Base-by-base conservation (phyloP, 352 stramenopile genomes). In the Albugo candida region DNA sequence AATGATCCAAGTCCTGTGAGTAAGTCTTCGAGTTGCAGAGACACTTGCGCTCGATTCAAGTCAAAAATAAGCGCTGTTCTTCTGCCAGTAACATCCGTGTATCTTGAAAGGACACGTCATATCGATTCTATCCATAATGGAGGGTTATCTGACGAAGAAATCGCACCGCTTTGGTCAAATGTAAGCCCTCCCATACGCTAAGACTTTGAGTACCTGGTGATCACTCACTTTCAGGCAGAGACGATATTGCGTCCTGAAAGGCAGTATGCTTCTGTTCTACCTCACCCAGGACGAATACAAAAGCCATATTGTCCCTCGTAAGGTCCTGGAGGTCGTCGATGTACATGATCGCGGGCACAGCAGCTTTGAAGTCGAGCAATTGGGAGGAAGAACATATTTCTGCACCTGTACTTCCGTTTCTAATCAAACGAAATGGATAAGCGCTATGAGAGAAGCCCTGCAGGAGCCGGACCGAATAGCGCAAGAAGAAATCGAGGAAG, bases 191-290 rank as follows among this genome's bases (percentile, higher is more conserved):
- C 21, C 2, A 14, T 31, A 27, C n/a, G 1, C n/a, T 17, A 31
- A 41, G 40, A 19, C 36, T 17, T 14, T 13, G 8, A 4, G 14
- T 34, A 10, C 13, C 16, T 13, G n/a, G 42, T 24, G 4, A 18
- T 52, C 46, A 19, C 20, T 20, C 13, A 34, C 13, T 13, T 41
- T 13, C 47, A 86, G 74, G 70, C 70, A 81, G 42, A 68, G 70
- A 10, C 59, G 71, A 49, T 87, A 72, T 47, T 80, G 66, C 44
- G 75, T 83, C 31, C 65, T 83, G 2, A 81, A 87, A 48, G 72
- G 72, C 47, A 83, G 70, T 0, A 84, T 87, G 75, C 61, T 87
- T 20, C 55, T 66, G 8, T 73, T 68, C 37, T 84, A 83, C 54
- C 52, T 55, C 4, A 67, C 48, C 16, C 53, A 70, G 21, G 60